Evolutionary conservation across 495 filamentous ascomycete genomes (phyloP), one percentile per base, ranked within the genome.

Genomic region (Penicillium angulare): DNA sequence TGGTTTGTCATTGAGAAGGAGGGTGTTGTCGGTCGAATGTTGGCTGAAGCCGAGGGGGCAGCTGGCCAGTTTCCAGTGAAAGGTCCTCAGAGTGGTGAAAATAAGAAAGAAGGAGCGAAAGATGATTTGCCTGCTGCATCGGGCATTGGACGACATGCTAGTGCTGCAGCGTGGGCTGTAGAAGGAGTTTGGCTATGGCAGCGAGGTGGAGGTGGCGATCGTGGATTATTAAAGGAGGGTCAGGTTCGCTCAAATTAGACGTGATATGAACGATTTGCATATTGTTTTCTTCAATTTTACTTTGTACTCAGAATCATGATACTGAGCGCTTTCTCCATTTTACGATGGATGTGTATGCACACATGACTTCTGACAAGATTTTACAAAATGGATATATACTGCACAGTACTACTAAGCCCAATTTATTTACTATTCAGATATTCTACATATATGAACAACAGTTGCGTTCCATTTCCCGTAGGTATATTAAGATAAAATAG

Each of bases 111-210:
- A 9, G 40, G 47, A 12, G 13, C 18, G 0, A 42, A 32, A 16
- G 43, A 38, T 16, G 49, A 10, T 10, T 13, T 20, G 33, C 62
- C 60, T 29, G 41, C 55, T 35, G 62, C 56, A 3, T 65, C 62
- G 1, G 59, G 67, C n/a, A 57, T 72, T 56, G 70, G 73, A 8
- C 75, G 74, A 20, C 76, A 87, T 75, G 67, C 78, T 39, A 84
- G 86, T 60, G 85, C 86, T 17, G 81, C 83, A 56, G 83, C 84
- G 2, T 93, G 89, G 80, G 93, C 93, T 29, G 82, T 84, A 16
- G 93, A 98, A 69, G 91, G 92, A 22, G 72, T 96, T 24, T 97
- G 93, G 92, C 63, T 96, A 35, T 93, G 87, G 80, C 83, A 89
- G 73, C 88, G 85, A 71, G 88, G 90, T 0, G 89, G 90, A 0